These are phyloP conservation scores for Sorghum bicolor DNA, from an alignment of 176 grass and related monocot species.

Conservation along the genomic window DNA sequence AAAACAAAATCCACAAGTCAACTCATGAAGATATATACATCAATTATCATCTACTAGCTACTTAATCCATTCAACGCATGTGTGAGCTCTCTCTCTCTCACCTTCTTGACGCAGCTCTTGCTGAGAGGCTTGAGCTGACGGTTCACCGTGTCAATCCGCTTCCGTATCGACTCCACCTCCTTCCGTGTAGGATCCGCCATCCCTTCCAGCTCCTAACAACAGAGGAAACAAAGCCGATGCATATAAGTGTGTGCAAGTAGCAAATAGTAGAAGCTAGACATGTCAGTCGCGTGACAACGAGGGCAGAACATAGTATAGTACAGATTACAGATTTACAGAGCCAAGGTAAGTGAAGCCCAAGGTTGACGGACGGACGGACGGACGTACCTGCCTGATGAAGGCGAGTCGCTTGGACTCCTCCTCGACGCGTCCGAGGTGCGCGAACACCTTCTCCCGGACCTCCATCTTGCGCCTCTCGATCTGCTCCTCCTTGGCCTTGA, in stretches of 20 bases:
- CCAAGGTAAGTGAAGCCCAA: not conserved
- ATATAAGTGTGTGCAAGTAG: no score
- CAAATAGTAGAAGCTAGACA: no score
- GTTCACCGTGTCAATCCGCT: slow-evolving; percentile 75
- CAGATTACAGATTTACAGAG: no score
- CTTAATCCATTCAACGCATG: not conserved
- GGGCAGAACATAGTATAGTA: no score
- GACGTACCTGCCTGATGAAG: slow-evolving; percentile 56
- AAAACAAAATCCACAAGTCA: not conserved
- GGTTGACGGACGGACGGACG: not conserved
- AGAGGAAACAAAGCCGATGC: no score
- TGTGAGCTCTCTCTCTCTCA: not conserved
- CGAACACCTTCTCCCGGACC: slow-evolving; percentile 82
- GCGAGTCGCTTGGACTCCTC: slow-evolving; percentile 88
- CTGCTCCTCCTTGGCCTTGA: slow-evolving; percentile 93
- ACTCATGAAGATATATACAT: not conserved
- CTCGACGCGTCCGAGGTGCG: slow-evolving; percentile 84
- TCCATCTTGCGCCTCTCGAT: slow-evolving; percentile 91
- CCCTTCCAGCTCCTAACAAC: slow-evolving; percentile 68
- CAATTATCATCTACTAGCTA: not conserved
- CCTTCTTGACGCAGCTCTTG: slow-evolving; percentile 87
- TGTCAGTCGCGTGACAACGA: no score
- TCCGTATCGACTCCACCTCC: slow-evolving; percentile 72
- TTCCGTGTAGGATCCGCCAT: slow-evolving; percentile 89
- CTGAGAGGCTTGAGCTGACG: slow-evolving; percentile 86